A percentile compares a stretch with the other conserved stretches of the same genome.
Conservation (phyloP, 2,329 filamentous ascomycete species). For the Fonsecaea pugnacius region DNA sequence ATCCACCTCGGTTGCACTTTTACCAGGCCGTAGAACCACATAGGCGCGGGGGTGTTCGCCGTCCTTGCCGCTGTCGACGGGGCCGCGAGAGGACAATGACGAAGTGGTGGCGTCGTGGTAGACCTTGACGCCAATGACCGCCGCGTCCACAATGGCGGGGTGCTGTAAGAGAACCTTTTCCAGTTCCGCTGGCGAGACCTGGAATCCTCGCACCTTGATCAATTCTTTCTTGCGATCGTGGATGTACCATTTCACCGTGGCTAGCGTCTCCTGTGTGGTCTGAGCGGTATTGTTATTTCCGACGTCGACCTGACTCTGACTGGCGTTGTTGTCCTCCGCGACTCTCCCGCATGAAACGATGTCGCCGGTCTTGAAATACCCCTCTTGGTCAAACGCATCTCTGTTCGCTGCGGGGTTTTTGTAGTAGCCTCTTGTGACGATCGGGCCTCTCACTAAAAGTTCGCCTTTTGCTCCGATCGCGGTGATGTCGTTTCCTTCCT, state of each 20-base stretch:
- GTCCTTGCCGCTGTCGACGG: conserved; percentile 39
- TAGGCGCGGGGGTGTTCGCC: conserved; percentile 27
- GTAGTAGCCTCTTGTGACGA: conserved; percentile 46
- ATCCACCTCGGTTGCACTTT: conserved; percentile 49
- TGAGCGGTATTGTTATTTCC: neutral
- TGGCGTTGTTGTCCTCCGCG: conserved; percentile 28
- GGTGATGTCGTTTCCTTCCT: conserved; percentile 58
- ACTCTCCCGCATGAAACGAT: conserved; percentile 55
- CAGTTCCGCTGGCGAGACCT: conserved; percentile 54
- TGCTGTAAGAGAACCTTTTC: conserved; percentile 52
- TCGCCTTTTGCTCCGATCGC: conserved; percentile 53
- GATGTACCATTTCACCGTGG: conserved; percentile 60
- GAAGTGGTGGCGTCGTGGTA: conserved; percentile 66
- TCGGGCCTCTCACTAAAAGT: conserved; percentile 48
- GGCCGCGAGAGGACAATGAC: conserved; percentile 72
- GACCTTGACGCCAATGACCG: conserved; percentile 62
- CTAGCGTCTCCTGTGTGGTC: neutral
- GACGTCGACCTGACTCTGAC: neutral
- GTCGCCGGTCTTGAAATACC: conserved; percentile 63
- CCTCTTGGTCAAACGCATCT: conserved; percentile 48
- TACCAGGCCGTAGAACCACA: conserved; percentile 43
- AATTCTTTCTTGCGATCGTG: conserved; percentile 70
- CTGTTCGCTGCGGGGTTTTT: conserved; percentile 43
- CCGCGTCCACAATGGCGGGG: conserved; percentile 51
- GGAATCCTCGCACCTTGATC: conserved; percentile 44